Base-by-base conservation (phyloP, 2,329 filamentous ascomycete genomes). In the Colletotrichum sp. region DNA sequence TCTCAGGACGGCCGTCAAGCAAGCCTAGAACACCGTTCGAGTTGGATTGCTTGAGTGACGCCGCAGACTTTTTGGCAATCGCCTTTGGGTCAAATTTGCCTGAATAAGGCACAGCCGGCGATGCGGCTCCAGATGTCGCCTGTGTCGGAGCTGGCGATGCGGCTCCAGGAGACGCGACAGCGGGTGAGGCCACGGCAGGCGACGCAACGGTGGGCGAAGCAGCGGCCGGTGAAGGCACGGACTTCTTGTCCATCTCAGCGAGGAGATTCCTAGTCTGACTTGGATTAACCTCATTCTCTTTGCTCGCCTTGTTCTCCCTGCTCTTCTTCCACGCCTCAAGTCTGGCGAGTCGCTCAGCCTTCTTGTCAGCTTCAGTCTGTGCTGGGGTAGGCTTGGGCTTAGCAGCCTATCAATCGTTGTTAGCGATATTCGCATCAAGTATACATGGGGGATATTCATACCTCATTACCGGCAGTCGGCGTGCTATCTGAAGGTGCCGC, bases 261-360 rank as follows among this genome's bases (percentile, higher is more conserved):
- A 94, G 87, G 71, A 95, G 90, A 80, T 90, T 94, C 79, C 92
- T 89, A 52, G 93, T 90, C 78, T 92, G 92, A 74, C 91, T 91
- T 55, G 91, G 88, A 69, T 92, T 92, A 60, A 93, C 89, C 80
- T 94, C 91, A 81, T 92, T 93, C 82, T 94, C 92, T 82, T 95
- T 95, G 78, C 90, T 91, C 80, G 93, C 93, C 79, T 93, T 93
- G 82, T 93, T 92, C 78, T 95, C 94, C 82, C 95, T 93, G 85
- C 96, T 96, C 85, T 95, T 94, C 86, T 98, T 98, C 96, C 96
- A 98, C 73, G 95, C 95, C 83, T 96, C 95, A 32, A 98, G 86
- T 82, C 95, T 96, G 32, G 95, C 95, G 59, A 96, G 89, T 78
- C 95, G 90, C 84, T 96, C 95, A 66, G 93, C 94, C 83, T 96